These are phyloP conservation scores for Leptodontidium sp. DNA, from an alignment of 2,329 filamentous ascomycete species.

Conservation along the genomic window DNA sequence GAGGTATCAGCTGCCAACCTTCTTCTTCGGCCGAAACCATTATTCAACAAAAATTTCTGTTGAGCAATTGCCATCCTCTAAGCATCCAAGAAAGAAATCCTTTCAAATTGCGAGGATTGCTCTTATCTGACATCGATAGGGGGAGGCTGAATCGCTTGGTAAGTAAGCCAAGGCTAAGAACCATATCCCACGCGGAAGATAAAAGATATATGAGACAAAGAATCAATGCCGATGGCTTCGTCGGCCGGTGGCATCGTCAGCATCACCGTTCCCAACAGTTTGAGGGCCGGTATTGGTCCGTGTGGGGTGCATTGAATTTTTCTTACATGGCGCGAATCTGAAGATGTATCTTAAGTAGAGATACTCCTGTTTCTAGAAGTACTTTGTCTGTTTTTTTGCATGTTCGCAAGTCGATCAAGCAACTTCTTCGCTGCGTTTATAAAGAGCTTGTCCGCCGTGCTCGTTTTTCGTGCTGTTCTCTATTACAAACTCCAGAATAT, in stretches of 20 bases:
- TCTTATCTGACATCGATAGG: neutral
- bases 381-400: neutral
- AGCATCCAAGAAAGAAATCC: neutral
- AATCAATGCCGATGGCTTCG: neutral
- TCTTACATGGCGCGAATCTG: neutral
- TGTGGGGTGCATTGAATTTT: slow-evolving; percentile 10
- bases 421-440: neutral
- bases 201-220: neutral
- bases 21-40: neutral
- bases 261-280: slow-evolving; percentile 14
- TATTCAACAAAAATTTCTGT: neutral
- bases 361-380: neutral
- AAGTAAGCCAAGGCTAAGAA: neutral
- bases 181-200: neutral
- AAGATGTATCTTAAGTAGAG: neutral
- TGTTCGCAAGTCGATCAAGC: neutral
- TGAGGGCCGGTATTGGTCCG: slow-evolving; percentile 12
- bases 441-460: neutral
- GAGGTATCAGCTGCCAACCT: slow-evolving; percentile 18
- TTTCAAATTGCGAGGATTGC: neutral
- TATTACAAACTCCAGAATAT: neutral
- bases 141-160: neutral
- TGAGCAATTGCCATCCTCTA: neutral
- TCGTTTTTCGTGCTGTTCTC: neutral
- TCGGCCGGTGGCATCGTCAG: slow-evolving; percentile 2